Conservation (phyloP, 495 filamentous ascomycete species). For the Aspergillus mulundensis region DNA sequence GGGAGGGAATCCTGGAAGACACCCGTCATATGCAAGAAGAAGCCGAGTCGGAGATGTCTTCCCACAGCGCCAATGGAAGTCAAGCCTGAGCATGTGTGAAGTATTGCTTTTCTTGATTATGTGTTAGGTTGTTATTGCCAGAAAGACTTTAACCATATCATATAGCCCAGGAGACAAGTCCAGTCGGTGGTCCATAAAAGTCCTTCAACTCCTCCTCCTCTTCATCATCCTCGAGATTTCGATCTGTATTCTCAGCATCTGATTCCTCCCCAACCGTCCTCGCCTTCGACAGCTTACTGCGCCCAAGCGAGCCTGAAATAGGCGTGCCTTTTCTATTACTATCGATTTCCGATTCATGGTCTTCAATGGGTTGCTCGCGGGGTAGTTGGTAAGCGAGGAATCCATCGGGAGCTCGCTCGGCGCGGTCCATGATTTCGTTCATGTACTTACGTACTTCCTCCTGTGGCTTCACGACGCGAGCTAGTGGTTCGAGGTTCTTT, state of each 20-base stretch:
- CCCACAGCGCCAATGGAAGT: too few species aligned
- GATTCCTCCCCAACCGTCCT: conserved; percentile 34
- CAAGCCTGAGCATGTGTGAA: neutral
- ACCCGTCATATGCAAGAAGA: too few species aligned
- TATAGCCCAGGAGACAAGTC: conserved; percentile 29
- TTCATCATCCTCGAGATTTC: conserved; percentile 23
- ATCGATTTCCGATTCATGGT: conserved; percentile 22
- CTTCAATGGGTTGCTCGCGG: conserved; percentile 32
- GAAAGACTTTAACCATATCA: conserved; percentile 13
- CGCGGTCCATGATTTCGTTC: conserved; percentile 75
- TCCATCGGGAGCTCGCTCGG: conserved; percentile 65
- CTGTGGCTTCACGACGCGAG: conserved; percentile 68
- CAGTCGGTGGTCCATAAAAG: conserved; percentile 38
- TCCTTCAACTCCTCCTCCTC: conserved; percentile 41
- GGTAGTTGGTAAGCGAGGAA: conserved; percentile 64
- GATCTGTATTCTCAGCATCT: conserved; percentile 29
- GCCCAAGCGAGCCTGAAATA: conserved; percentile 17
- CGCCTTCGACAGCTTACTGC: conserved; percentile 26
- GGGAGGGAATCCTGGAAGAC: too few species aligned
- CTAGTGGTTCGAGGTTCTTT: conserved; percentile 67
- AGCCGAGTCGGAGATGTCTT: too few species aligned
- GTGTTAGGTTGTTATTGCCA: neutral
- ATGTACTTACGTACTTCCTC: conserved; percentile 79
- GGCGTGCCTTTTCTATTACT: conserved; percentile 25
- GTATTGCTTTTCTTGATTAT: neutral